A percentile compares a stretch with the other conserved stretches of the same genome.
Evolutionary conservation across 2,329 filamentous ascomycete species (phyloP).

Genomic region (Capronia coronata): DNA sequence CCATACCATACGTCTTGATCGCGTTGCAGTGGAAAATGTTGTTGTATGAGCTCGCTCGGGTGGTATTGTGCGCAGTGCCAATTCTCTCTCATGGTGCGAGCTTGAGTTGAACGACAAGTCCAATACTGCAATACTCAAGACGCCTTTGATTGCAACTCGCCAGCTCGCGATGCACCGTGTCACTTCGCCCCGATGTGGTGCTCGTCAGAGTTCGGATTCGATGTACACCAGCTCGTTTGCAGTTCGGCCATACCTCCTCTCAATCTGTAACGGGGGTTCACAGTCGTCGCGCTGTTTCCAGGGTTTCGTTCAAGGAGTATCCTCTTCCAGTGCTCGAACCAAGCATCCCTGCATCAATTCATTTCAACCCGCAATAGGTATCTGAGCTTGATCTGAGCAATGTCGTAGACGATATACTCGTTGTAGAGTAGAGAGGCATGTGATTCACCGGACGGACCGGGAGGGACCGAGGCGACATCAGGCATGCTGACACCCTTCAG

Average conservation of each 20-base stretch:
- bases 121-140: background rate
- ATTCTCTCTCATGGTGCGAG: background rate
- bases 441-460: conserved; percentile 13
- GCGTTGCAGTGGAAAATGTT: no score
- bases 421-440: conserved; percentile 32
- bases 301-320: no score
- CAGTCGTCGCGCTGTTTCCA: no score
- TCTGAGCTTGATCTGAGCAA: conserved; percentile 42
- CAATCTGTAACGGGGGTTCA: no score
- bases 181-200: background rate
- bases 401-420: conserved; percentile 47
- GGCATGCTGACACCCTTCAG: conserved; percentile 63
- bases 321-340: no score
- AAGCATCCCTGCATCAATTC: background rate
- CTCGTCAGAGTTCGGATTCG: no score
- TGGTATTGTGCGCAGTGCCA: no score
- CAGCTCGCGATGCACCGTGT: background rate
- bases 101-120: background rate
- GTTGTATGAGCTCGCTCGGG: no score
- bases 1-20: no score
- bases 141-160: background rate
- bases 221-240: background rate
- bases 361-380: conserved; percentile 43
- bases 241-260: no score
- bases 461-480: conserved; percentile 17